Base-by-base conservation (phyloP, 441 rosid species). In the Caryocar brasiliense region DNA sequence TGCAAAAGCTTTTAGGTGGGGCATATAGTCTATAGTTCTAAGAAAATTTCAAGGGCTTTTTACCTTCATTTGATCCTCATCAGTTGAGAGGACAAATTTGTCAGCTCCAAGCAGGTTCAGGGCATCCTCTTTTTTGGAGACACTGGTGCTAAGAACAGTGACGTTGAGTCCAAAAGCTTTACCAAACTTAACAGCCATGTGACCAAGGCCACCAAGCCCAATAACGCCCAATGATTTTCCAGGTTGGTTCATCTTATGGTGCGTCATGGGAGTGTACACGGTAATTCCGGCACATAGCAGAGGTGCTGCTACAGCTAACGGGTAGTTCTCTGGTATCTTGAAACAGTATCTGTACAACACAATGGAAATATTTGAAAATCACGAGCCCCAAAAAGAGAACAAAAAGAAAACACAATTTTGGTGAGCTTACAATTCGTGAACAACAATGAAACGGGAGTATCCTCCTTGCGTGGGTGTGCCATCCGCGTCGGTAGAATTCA, bases 161-260 rank as follows among this genome's bases (percentile, higher is more conserved):
- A 85, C 93, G 14, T 56, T 58, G 67, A 91, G 65, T 46, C 98
- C 95, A 51, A 91, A 87, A 56, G 95, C 96, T 72, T 87, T 91
- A 13, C 96, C 98, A 51, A 86, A 80, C 75, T 85, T 86, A 59
- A 87, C 93, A 1, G 95, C 98, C 95, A 91, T 85, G 81, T 91
- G 98, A 15, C 96, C 96, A 26, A 85, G 98, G 18, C 98, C 98
- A 50, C 96, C 96, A 1, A 91, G 85, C 29, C 96, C 96, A 6
- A 91, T 72, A 28, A 91, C 93, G 11, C 96, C 95, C 0, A 85
- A 71, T 42, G 82, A 73, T 65, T 82, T 85, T 22, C 95, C 96
- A 14, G 88, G 74, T 62, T 86, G 85, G 45, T 91, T 81, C 93
- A 91, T 86, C 58, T 68, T 71, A 59, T 91, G 85, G 49, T 73